A percentile compares a stretch with the other conserved stretches of the same genome.
These are phyloP conservation scores for Raffaelea arxii DNA, from an alignment of 2,329 filamentous ascomycete species.

Conservation along the genomic window DNA sequence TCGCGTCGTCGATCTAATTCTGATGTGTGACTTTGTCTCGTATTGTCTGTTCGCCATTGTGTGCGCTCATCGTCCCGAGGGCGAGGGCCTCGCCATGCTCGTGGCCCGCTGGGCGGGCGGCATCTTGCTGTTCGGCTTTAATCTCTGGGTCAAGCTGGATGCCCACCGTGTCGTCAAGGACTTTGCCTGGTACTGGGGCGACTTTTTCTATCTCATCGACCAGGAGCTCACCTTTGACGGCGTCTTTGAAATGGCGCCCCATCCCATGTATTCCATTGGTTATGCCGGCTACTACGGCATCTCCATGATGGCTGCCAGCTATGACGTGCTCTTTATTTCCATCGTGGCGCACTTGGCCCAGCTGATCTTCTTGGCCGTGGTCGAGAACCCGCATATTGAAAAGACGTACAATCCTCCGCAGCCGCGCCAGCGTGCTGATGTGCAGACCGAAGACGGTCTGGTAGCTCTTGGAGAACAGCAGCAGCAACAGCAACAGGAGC, in stretches of 20 bases:
- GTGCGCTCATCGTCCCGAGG: constrained; percentile 65
- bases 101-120: constrained; percentile 70
- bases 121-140: constrained; percentile 76
- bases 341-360: constrained; percentile 90
- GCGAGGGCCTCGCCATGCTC: constrained; percentile 61
- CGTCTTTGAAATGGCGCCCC: constrained; percentile 97
- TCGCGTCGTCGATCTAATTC: constrained; percentile 86
- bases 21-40: constrained; percentile 98
- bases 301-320: constrained; percentile 95
- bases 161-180: constrained; percentile 97
- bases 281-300: constrained; percentile 98
- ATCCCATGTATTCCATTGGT: constrained; percentile 97
- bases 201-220: constrained; percentile 98
- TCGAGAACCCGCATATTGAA: constrained; percentile 97
- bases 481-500: constrained; percentile 3
- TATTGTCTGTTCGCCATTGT: constrained; percentile 94
- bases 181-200: constrained; percentile 99
- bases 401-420: constrained; percentile 91
- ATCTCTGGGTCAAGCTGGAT: constrained; percentile 97
- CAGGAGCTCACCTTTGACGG: constrained; percentile 97
- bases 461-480: not conserved
- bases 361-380: constrained; percentile 80
- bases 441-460: not conserved
- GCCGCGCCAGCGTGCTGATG: constrained; percentile 42
- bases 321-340: constrained; percentile 94